phyloP scores from a whole-genome alignment of 371 early-diverging fungal genomes.

The Mucor irregularis region DNA sequence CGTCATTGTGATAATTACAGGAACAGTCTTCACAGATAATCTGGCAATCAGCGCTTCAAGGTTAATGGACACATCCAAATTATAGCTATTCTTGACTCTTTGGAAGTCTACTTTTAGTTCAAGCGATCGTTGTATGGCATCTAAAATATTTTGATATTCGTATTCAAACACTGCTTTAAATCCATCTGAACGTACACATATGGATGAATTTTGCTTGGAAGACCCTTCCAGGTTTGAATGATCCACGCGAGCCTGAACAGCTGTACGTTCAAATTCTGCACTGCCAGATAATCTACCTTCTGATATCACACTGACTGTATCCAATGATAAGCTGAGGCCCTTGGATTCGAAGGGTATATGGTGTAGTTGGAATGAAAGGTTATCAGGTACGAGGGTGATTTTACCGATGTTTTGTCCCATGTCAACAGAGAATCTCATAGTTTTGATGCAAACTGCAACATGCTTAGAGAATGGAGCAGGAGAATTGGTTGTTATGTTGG shows the following conservation, averaged over 20 bases:
- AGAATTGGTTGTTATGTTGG: neutral
- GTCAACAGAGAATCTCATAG: constrained; percentile 62
- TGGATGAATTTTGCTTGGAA: constrained; percentile 15
- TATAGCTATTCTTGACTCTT: neutral
- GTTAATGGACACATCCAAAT: constrained; percentile 20
- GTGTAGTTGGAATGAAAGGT: constrained; percentile 48
- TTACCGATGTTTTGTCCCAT: constrained; percentile 80
- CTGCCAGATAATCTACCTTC: constrained; percentile 66
- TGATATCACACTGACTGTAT: constrained; percentile 42
- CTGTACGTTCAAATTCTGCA: constrained; percentile 35
- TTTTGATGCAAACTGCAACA: constrained; percentile 49
- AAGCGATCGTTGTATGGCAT: constrained; percentile 40
- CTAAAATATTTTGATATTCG: constrained; percentile 72
- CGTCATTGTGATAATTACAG: constrained; percentile 60
- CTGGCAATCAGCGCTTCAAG: constrained; percentile 32
- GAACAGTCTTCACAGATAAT: constrained; percentile 65
- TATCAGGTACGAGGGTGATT: constrained; percentile 49
- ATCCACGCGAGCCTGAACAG: constrained; percentile 18
- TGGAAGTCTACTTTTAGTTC: constrained; percentile 33
- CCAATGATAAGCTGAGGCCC: constrained; percentile 41
- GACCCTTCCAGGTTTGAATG: neutral
- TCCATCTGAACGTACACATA: constrained; percentile 25
- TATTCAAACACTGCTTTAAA: constrained; percentile 60
- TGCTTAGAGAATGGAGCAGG: constrained; percentile 52
- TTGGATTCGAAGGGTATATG: constrained; percentile 47